Conservation (phyloP, 805 yeast genomes). For the Kodamaea nitidulidarum region DNA sequence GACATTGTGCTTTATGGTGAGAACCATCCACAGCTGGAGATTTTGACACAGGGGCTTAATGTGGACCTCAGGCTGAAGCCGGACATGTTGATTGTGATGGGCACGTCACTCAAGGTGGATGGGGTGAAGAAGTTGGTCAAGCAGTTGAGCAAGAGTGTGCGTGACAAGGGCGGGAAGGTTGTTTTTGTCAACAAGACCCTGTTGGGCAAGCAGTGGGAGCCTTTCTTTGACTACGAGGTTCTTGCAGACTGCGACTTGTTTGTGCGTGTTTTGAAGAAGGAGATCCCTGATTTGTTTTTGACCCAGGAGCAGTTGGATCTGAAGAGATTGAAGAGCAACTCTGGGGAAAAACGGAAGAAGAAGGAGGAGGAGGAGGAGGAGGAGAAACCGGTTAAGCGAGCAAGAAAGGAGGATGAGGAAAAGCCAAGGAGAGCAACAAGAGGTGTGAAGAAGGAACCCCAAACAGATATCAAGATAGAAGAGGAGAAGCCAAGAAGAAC, state of each 20-base stretch:
- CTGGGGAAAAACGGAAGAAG: not conserved
- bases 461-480: constrained; percentile 1
- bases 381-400: constrained; percentile 1
- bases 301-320: constrained; percentile 49
- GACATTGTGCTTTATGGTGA: constrained; percentile 91
- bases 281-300: constrained; percentile 60
- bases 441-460: too few relatives aligned
- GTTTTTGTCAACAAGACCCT: constrained; percentile 70
- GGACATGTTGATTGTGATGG: constrained; percentile 80
- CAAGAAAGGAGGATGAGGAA: not conserved
- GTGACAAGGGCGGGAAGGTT: constrained; percentile 75
- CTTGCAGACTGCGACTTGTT: constrained; percentile 79
- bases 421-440: too few relatives aligned
- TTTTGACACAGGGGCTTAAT: constrained; percentile 65
- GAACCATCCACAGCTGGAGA: constrained; percentile 82
- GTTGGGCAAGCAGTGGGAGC: constrained; percentile 63
- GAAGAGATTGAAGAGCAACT: constrained; percentile 29
- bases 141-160: constrained; percentile 63
- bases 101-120: constrained; percentile 86
- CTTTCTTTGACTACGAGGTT: constrained; percentile 73
- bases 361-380: not conserved
- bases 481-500: constrained; percentile 1
- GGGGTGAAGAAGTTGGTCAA: constrained; percentile 82
- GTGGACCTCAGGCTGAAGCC: constrained; percentile 67
- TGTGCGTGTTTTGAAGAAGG: constrained; percentile 50